Conservation (phyloP, 2,329 filamentous ascomycete species). For the Ciborinia camelliae region DNA sequence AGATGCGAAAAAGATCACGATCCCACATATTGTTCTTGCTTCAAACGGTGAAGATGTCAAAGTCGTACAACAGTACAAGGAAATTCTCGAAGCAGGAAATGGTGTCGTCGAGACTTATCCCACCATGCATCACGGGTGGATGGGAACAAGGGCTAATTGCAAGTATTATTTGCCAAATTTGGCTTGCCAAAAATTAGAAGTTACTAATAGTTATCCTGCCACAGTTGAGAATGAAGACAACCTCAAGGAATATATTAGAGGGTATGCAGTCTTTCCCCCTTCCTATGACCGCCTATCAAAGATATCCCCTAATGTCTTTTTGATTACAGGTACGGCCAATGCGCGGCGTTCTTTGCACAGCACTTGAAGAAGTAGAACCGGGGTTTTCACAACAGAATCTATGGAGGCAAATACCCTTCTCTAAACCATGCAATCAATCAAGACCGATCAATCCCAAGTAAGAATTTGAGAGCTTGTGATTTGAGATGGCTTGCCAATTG, state of each 20-base stretch:
- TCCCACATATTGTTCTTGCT: conserved; percentile 49
- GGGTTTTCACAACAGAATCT: too few species aligned
- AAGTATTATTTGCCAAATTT: conserved; percentile 22
- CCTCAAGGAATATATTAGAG: conserved; percentile 35
- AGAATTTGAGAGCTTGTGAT: neutral
- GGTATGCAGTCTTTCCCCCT: neutral
- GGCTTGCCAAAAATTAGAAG: neutral
- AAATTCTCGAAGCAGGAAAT: conserved; percentile 44
- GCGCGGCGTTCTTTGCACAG: neutral
- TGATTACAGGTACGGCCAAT: neutral
- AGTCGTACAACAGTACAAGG: conserved; percentile 42
- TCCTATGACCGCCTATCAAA: neutral
- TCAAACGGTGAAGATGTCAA: conserved; percentile 48
- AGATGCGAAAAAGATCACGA: conserved; percentile 45
- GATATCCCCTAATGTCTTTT: neutral
- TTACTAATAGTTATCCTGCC: neutral
- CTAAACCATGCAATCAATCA: neutral
- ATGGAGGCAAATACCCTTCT: neutral
- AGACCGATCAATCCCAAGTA: neutral
- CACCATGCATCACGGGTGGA: conserved; percentile 31
- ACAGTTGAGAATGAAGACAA: conserved; percentile 40
- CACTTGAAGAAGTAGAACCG: neutral
- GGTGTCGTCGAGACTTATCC: conserved; percentile 33
- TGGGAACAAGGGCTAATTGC: conserved; percentile 51
- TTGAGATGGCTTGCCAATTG: neutral